A percentile compares a stretch with the other conserved stretches of the same genome.
These are phyloP conservation scores for Ogataea minuta DNA, from an alignment of 805 yeast genomes.

Conservation along the genomic window DNA sequence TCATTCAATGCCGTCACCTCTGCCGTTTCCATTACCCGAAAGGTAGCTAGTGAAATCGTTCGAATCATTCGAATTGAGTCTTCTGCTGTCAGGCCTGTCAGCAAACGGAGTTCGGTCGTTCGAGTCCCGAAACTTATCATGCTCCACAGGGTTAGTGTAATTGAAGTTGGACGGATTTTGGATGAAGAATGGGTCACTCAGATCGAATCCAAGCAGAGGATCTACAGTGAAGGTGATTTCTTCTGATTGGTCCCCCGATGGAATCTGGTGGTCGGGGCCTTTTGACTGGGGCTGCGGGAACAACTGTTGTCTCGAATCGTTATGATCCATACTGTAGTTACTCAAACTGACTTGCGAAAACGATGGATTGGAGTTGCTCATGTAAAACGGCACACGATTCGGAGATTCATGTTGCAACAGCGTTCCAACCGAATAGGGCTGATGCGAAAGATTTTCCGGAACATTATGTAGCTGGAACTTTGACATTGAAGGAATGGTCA, in stretches of 20 bases:
- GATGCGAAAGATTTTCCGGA: constrained; percentile 17
- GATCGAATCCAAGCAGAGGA: constrained; percentile 39
- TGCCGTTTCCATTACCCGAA: constrained; percentile 9
- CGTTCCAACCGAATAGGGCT: background rate
- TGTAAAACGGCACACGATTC: constrained; percentile 8
- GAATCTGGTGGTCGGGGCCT: constrained; percentile 2
- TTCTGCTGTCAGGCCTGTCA: constrained; percentile 14
- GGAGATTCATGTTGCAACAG: constrained; percentile 1
- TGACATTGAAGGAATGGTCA: constrained; percentile 12
- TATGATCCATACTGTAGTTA: constrained; percentile 25
- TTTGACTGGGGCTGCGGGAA: constrained; percentile 22
- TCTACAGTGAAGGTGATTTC: constrained; percentile 28
- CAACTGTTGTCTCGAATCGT: constrained; percentile 22
- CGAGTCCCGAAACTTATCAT: background rate
- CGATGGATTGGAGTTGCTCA: constrained; percentile 14
- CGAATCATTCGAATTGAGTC: constrained; percentile 24
- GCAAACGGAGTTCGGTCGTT: background rate
- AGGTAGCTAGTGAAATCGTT: constrained; percentile 18
- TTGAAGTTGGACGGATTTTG: constrained; percentile 49
- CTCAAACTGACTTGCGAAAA: constrained; percentile 22
- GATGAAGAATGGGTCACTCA: constrained; percentile 52
- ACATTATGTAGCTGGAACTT: constrained; percentile 21
- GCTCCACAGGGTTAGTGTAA: constrained; percentile 19
- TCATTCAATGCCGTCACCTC: constrained; percentile 13
- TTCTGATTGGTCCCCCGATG: constrained; percentile 9